Conservation (phyloP, 2,329 filamentous ascomycete genomes). For the Epichloe gansuensis region DNA sequence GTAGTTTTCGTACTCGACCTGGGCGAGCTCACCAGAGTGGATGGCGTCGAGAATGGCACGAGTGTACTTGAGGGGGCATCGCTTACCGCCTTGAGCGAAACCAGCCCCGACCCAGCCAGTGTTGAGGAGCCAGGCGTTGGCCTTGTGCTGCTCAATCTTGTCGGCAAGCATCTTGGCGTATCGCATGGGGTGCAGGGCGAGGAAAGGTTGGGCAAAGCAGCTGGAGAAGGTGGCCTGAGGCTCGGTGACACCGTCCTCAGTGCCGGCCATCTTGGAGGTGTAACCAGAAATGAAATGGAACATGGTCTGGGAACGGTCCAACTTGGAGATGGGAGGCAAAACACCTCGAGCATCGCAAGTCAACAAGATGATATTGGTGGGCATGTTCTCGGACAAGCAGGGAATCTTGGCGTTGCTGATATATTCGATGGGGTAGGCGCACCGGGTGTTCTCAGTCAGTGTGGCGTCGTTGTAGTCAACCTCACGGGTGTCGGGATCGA, state of each 20-base stretch:
- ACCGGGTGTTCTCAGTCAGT: conserved; percentile 95
- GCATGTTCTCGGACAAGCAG: conserved; percentile 76
- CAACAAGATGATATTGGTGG: conserved; percentile 93
- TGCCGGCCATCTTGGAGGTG: conserved; percentile 99
- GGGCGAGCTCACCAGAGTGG: conserved; percentile 89
- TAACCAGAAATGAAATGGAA: conserved; percentile 99
- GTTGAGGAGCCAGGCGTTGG: conserved; percentile 97
- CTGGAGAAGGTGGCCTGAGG: conserved; percentile 98
- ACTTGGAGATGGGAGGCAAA: conserved; percentile 93
- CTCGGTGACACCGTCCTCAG: conserved; percentile 91
- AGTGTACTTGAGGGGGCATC: conserved; percentile 97
- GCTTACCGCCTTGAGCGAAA: conserved; percentile 82
- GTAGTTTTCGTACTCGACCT: conserved; percentile 88
- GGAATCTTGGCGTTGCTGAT: conserved; percentile 98
- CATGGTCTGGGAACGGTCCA: conserved; percentile 91
- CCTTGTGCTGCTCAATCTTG: conserved; percentile 90
- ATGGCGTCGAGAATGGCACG: conserved; percentile 96
- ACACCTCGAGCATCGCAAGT: conserved; percentile 97
- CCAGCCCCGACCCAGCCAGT: conserved; percentile 94
- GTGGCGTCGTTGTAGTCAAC: conserved; percentile 95
- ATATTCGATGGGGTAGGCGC: conserved; percentile 98
- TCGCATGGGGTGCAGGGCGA: conserved; percentile 96
- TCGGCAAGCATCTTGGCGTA: conserved; percentile 98
- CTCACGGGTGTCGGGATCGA: conserved; percentile 74
- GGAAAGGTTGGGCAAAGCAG: conserved; percentile 98